These are phyloP conservation scores for Pseudomassariella vexata DNA, from an alignment of 2,329 filamentous ascomycete species.

Conservation along the genomic window DNA sequence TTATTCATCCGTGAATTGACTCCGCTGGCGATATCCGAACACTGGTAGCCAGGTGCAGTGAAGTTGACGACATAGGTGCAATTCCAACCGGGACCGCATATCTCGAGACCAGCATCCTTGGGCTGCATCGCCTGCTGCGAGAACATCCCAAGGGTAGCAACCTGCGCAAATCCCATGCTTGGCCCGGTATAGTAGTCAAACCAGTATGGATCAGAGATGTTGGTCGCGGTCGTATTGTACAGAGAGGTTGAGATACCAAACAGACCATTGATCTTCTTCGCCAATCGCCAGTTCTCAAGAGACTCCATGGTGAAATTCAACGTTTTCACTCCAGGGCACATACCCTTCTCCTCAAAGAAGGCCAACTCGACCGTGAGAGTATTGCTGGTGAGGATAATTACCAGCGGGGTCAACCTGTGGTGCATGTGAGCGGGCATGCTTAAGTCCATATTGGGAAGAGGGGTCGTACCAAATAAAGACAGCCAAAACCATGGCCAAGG, in stretches of 20 bases:
- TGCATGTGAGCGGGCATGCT: neutral
- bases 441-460: neutral
- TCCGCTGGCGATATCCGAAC: conserved; percentile 25
- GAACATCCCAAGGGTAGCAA: conserved; percentile 20
- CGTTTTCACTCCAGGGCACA: conserved; percentile 22
- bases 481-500: conserved; percentile 27
- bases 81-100: conserved; percentile 31
- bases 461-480: conserved; percentile 25
- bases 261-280: conserved; percentile 20
- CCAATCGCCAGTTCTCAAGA: conserved; percentile 24
- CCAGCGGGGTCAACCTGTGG: conserved; percentile 26
- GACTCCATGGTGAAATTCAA: conserved; percentile 29
- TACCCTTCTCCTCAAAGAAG: conserved; percentile 16
- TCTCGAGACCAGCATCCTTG: conserved; percentile 25
- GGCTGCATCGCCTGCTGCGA: conserved; percentile 16
- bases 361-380: conserved; percentile 25
- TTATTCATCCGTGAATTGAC: conserved; percentile 18
- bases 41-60: conserved; percentile 33
- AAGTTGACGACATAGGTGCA: conserved; percentile 32
- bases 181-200: conserved; percentile 26
- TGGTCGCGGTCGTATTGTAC: conserved; percentile 24
- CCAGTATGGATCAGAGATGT: conserved; percentile 15
- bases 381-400: conserved; percentile 32
- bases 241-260: conserved; percentile 21
- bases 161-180: conserved; percentile 18